Evolutionary conservation across 768 basidiomycete species (phyloP).

Genomic region (Xerocomus potaroensis): DNA sequence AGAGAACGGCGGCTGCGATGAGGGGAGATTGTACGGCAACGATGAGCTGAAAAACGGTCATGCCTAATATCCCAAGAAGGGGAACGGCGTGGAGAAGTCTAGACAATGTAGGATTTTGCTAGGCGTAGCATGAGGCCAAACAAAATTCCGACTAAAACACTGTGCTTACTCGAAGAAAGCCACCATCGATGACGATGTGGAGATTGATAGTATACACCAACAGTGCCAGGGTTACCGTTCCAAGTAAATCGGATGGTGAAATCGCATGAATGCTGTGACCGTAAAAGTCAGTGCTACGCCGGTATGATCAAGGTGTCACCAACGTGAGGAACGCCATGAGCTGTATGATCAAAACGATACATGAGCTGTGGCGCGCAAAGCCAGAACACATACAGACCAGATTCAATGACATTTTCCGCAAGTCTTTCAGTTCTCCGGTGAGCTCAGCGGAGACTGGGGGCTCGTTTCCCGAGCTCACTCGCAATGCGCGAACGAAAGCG

Average conservation of each 20-base stretch:
- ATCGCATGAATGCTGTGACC: conserved; percentile 19
- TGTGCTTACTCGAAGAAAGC: conserved; percentile 16
- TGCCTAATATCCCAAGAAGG: conserved; percentile 21
- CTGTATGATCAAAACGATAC: conserved; percentile 4
- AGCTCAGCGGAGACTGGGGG: conserved; percentile 10
- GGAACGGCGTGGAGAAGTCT: conserved; percentile 25
- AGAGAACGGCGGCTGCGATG: conserved; percentile 13
- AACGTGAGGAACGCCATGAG: conserved; percentile 28
- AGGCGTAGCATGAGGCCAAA: neutral
- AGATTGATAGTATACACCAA: conserved; percentile 29
- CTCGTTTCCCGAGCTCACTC: conserved; percentile 1
- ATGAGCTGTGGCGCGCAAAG: conserved; percentile 1
- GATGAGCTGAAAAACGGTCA: conserved; percentile 17
- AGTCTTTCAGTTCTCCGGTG: conserved; percentile 18
- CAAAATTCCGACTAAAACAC: neutral
- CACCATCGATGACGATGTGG: conserved; percentile 16
- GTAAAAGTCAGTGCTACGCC: neutral
- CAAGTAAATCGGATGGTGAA: conserved; percentile 16
- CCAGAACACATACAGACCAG: conserved; percentile 9
- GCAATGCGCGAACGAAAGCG: neutral
- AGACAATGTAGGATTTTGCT: conserved; percentile 15
- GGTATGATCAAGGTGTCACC: neutral
- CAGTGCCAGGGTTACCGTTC: conserved; percentile 21
- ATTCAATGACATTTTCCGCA: conserved; percentile 19
- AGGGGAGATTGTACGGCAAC: conserved; percentile 20